phyloP scores from a whole-genome alignment of 768 basidiomycete genomes.

The Paxillus ammoniavirescens region DNA sequence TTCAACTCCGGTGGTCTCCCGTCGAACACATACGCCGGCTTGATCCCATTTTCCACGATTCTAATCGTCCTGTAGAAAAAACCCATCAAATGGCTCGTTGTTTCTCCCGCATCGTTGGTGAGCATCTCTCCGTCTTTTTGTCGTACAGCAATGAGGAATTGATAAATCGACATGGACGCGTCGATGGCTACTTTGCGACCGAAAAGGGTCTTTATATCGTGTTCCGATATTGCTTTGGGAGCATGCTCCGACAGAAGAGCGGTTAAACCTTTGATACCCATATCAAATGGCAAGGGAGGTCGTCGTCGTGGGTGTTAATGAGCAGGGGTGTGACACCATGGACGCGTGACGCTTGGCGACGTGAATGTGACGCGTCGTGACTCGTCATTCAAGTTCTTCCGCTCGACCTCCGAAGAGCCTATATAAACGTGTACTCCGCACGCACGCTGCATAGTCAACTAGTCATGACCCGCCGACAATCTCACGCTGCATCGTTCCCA shows the following conservation, averaged over 20 bases:
- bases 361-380: conserved; percentile 4
- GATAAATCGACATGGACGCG: conserved; percentile 96
- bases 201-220: conserved; percentile 96
- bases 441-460: too few relatives aligned
- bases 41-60: conserved; percentile 98
- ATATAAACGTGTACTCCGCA: too few relatives aligned
- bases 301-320: neutral
- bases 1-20: conserved; percentile 98
- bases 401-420: too few relatives aligned
- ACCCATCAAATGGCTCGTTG: conserved; percentile 98
- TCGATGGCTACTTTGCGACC: conserved; percentile 98
- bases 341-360: conserved; percentile 1
- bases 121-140: conserved; percentile 96
- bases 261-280: conserved; percentile 97
- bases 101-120: conserved; percentile 96
- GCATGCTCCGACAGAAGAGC: conserved; percentile 87
- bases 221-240: conserved; percentile 81
- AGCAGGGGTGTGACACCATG: conserved; percentile 1
- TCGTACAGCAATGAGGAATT: conserved; percentile 96
- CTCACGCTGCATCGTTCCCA: too few relatives aligned
- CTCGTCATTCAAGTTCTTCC: too few relatives aligned
- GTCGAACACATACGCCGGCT: conserved; percentile 97
- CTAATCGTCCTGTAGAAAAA: conserved; percentile 97
- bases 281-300: conserved; percentile 24
- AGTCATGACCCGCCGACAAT: too few relatives aligned